Base-by-base conservation (phyloP, 78 protist species). In the Cavenderia fasciculata region DNA sequence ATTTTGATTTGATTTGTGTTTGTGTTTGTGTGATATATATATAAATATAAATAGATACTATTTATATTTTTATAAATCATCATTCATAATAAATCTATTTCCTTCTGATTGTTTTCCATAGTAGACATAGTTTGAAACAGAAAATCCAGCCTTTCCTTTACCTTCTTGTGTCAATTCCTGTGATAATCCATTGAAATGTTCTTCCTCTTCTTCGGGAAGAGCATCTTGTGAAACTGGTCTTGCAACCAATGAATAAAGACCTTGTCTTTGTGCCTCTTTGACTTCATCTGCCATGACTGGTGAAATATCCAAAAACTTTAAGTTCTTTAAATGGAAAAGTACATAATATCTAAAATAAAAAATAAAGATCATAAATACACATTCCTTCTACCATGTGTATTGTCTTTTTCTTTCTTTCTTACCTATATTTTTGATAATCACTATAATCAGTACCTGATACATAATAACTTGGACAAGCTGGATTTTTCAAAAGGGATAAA, bases 91-190 rank as follows among this genome's bases (percentile, higher is more conserved):
- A 54, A 94, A 94, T 69, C 96, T 86, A 68, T 94, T 94, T 27
- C 96, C 96, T 66, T 94, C 96, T n/a, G 93, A 85, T 56, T 88
- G 84, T 85, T 88, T 94, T 23, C 96, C 95, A 76, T 79, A 77
- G 38, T 91, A 91, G 7, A 91, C 88, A 52, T 91, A 76, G 34
- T 79, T 74, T 23, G 76, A 38, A 19, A 92, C 87, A 29, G 77
- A 65, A 57, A 86, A 84, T 19, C 72, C 54, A 38, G 87, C 84
- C 36, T 61, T 62, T 38, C 84, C 88, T 75, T 72, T 73, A n/a
- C 88, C 92, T 43, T 82, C 85, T n/a, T 59, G 61, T 40, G 90
- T 61, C 25, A 82, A 68, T 21, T 82, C 90, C 54, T 56, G 74
- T 68, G 90, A 54, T 31, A 82, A 44, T 68, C 79, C 56, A 46